phyloP scores from a whole-genome alignment of 106 monocot genomes.

The Dendrobium chrysotoxum region DNA sequence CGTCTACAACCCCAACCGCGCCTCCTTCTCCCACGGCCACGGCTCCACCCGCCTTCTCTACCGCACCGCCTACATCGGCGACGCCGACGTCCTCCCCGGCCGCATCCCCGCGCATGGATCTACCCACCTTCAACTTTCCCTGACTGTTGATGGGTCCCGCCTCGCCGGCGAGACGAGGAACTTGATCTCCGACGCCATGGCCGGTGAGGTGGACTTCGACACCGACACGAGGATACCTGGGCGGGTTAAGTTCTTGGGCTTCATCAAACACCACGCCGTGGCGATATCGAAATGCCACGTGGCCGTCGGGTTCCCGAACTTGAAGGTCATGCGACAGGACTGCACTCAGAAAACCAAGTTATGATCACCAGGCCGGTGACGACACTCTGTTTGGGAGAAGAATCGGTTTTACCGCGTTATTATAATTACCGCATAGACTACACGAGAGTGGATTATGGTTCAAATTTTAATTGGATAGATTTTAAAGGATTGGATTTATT shows the following conservation, averaged over 20 bases:
- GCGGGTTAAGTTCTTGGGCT: constrained; percentile 29
- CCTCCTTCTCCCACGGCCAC: constrained; percentile 33
- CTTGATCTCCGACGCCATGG: constrained; percentile 25
- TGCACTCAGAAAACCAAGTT: constrained; percentile 18
- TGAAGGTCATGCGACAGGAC: constrained; percentile 27
- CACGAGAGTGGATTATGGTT: no score
- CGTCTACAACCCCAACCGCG: constrained; percentile 57
- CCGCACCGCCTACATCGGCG: constrained; percentile 30
- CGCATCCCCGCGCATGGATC: constrained; percentile 34
- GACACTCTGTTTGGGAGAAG: no score
- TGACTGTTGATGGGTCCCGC: constrained; percentile 29
- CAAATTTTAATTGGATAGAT: no score
- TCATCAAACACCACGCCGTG: constrained; percentile 32
- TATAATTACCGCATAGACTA: no score
- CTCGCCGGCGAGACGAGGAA: constrained; percentile 10
- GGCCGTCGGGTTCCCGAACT: constrained; percentile 20
- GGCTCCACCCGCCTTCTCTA: constrained; percentile 36
- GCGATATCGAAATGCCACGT: constrained; percentile 39
- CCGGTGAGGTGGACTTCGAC: constrained; percentile 29
- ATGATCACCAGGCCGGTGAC: neutral
- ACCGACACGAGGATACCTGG: constrained; percentile 33
- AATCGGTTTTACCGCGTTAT: no score
- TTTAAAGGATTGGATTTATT: no score
- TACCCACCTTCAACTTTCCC: constrained; percentile 9
- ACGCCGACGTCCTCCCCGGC: constrained; percentile 41